These are phyloP conservation scores for Cladosporium oxysporum DNA, from an alignment of 2,329 filamentous ascomycete genomes.

Conservation along the genomic window DNA sequence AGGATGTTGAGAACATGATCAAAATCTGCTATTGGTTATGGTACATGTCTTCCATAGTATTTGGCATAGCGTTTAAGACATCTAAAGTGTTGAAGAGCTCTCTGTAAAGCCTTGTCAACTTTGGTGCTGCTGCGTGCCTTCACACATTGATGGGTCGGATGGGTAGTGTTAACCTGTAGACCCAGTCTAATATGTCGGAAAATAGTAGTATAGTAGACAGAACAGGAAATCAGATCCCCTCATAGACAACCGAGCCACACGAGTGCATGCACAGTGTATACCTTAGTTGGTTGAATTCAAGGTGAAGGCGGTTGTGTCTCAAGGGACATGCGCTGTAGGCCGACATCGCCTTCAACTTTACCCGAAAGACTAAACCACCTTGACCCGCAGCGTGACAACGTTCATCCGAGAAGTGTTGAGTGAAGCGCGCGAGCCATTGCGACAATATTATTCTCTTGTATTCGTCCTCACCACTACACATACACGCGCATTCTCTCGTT, in stretches of 20 bases:
- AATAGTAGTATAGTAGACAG: not conserved
- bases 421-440: constrained; percentile 2
- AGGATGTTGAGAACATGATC: not conserved
- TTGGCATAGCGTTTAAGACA: not conserved
- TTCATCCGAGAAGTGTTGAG: constrained; percentile 13
- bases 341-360: constrained; percentile 6
- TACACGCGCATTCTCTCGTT: not conserved
- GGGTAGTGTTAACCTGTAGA: not conserved
- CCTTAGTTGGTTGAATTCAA: not conserved
- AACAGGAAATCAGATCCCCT: not conserved
- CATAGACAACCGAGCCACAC: not conserved
- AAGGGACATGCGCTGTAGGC: not conserved
- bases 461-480: not conserved
- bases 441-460: not conserved
- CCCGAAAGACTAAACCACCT: constrained; percentile 1
- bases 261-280: not conserved
- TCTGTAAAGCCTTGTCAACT: not conserved
- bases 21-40: not conserved
- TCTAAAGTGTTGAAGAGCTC: not conserved
- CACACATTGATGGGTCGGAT: not conserved
- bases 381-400: not conserved
- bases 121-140: not conserved
- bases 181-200: not conserved
- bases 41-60: not conserved
- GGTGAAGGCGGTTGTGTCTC: not conserved